phyloP scores from a whole-genome alignment of 192 early-diverging fungal genomes.

The Jimgerdemannia flammicorona region DNA sequence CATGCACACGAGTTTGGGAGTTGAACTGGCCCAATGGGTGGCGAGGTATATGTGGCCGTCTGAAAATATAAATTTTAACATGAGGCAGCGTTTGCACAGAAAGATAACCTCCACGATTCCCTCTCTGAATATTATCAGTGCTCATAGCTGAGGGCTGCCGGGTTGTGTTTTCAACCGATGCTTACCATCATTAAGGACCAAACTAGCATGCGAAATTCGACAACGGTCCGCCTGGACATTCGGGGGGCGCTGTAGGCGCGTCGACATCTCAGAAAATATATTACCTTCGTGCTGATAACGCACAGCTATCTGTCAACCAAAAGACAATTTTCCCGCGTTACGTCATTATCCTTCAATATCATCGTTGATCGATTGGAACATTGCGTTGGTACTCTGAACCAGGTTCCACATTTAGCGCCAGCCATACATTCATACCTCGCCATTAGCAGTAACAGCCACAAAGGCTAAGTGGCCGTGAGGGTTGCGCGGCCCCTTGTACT shows the following conservation, averaged over 20 bases:
- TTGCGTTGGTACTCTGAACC: too few relatives aligned
- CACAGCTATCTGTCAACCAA: slow-evolving; percentile 5
- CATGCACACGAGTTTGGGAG: slow-evolving; percentile 21
- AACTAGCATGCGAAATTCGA: slow-evolving; percentile 28
- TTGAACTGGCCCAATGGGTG: slow-evolving; percentile 17
- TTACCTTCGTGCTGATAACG: slow-evolving; percentile 29
- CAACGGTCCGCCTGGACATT: slow-evolving; percentile 21
- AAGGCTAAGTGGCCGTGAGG: slow-evolving; percentile 30
- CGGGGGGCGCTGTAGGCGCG: slow-evolving; percentile 19
- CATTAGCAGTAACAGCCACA: slow-evolving; percentile 25
- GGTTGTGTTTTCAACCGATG: background rate
- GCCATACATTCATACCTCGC: slow-evolving; percentile 10
- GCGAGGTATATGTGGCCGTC: slow-evolving; percentile 23
- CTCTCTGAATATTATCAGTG: too few relatives aligned
- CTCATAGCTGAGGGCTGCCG: background rate
- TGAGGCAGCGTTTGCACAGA: slow-evolving; percentile 1
- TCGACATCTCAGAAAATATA: slow-evolving; percentile 26
- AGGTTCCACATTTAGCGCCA: too few relatives aligned
- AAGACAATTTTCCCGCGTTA: background rate
- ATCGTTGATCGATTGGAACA: too few relatives aligned
- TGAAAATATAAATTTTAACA: slow-evolving; percentile 5
- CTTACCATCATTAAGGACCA: slow-evolving; percentile 22
- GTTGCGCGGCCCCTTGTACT: slow-evolving; percentile 24
- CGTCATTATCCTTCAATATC: too few relatives aligned
- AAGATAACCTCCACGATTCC: too few relatives aligned